Conservation (phyloP, 2,329 filamentous ascomycete species). For the Zasmidium angulare region DNA sequence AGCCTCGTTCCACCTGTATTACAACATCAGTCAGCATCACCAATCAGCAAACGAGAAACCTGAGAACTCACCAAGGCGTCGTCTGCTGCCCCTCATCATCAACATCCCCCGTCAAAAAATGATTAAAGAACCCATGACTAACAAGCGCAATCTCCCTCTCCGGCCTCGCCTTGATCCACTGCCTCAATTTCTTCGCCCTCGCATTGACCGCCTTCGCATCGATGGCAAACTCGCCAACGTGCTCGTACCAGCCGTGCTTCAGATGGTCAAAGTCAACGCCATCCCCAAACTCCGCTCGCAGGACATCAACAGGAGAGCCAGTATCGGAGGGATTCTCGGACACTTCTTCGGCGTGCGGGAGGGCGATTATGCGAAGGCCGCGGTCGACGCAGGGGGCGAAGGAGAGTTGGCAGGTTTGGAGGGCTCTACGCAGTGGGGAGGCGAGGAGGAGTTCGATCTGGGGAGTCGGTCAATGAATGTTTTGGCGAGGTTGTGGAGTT, state of each 20-base stretch:
- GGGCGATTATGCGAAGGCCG: conserved; percentile 26
- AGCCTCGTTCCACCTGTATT: conserved; percentile 26
- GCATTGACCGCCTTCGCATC: conserved; percentile 26
- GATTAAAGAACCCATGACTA: conserved; percentile 32
- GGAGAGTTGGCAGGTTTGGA: conserved; percentile 28
- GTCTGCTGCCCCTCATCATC: conserved; percentile 31
- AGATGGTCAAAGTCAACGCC: conserved; percentile 29
- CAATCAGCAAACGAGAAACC: neutral
- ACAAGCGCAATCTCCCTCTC: conserved; percentile 33
- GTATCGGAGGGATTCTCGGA: conserved; percentile 29
- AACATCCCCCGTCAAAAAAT: conserved; percentile 31
- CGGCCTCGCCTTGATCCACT: conserved; percentile 25
- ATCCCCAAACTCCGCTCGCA: conserved; percentile 24
- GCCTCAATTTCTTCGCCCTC: conserved; percentile 27
- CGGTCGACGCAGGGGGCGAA: conserved; percentile 29
- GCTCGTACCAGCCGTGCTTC: conserved; percentile 27
- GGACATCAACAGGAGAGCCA: conserved; percentile 20
- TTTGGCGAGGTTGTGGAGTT: neutral
- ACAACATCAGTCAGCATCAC: conserved; percentile 1
- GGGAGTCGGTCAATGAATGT: neutral
- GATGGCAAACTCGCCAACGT: conserved; percentile 29
- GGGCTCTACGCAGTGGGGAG: conserved; percentile 29
- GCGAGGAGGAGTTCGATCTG: conserved; percentile 33
- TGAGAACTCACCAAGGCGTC: conserved; percentile 26
- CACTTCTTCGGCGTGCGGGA: conserved; percentile 32